These are phyloP conservation scores for Mycena maculata DNA, from an alignment of 768 basidiomycete genomes.

Conservation along the genomic window DNA sequence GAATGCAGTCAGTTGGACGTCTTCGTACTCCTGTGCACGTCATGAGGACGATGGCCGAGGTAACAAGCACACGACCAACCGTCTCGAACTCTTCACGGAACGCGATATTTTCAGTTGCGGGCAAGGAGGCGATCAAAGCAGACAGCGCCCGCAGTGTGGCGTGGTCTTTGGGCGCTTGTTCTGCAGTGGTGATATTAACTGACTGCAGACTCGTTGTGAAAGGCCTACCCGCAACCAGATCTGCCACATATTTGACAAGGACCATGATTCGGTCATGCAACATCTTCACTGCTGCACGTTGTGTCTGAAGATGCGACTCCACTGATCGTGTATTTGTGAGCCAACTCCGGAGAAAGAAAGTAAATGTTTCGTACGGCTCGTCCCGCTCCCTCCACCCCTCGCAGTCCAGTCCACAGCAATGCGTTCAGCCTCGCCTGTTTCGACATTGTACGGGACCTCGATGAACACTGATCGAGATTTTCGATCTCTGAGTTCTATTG, in stretches of 20 bases:
- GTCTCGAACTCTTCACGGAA: slow-evolving; percentile 93
- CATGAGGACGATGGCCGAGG: slow-evolving; percentile 1
- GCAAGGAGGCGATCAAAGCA: slow-evolving; percentile 88
- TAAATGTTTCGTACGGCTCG: slow-evolving; percentile 68
- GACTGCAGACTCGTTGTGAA: neutral
- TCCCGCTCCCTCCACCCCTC: slow-evolving; percentile 84
- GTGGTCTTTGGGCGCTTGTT: slow-evolving; percentile 81
- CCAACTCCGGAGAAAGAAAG: slow-evolving; percentile 2
- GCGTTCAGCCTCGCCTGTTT: slow-evolving; percentile 98
- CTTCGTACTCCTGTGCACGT: slow-evolving; percentile 85
- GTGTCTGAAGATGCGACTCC: slow-evolving; percentile 89
- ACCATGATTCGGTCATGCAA: slow-evolving; percentile 90
- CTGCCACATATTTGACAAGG: slow-evolving; percentile 87
- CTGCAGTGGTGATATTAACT: slow-evolving; percentile 49
- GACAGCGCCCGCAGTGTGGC: slow-evolving; percentile 85
- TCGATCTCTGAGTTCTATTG: slow-evolving; percentile 85
- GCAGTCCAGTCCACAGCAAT: slow-evolving; percentile 98
- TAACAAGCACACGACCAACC: slow-evolving; percentile 53
- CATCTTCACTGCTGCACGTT: slow-evolving; percentile 97
- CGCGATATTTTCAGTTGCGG: slow-evolving; percentile 83
- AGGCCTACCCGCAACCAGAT: slow-evolving; percentile 75
- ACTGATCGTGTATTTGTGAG: slow-evolving; percentile 64
- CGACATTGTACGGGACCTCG: slow-evolving; percentile 87
- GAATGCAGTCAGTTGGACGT: slow-evolving; percentile 93
- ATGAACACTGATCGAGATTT: slow-evolving; percentile 84